Conservation (phyloP, 2,329 filamentous ascomycete species). For the Aschersonia sp. region DNA sequence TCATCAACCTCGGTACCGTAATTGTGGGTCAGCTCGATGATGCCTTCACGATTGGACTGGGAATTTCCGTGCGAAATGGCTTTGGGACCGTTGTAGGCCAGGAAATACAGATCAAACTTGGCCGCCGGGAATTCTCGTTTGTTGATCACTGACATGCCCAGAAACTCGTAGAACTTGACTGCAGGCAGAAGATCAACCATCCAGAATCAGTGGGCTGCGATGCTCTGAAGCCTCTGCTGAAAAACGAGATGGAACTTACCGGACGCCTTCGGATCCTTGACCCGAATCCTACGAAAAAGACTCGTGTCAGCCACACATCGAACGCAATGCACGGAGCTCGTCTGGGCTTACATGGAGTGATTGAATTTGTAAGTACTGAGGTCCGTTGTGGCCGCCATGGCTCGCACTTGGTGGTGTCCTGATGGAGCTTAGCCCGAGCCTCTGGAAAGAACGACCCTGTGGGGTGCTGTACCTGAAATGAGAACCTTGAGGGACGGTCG, state of each 20-base stretch:
- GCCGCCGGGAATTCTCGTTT: constrained; percentile 71
- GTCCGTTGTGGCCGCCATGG: constrained; percentile 59
- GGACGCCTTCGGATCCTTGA: constrained; percentile 82
- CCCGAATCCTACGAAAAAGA: constrained; percentile 52
- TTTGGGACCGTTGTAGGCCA: constrained; percentile 69
- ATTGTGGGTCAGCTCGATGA: constrained; percentile 74
- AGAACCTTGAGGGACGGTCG: constrained; percentile 5
- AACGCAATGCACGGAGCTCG: neutral
- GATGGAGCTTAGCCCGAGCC: neutral
- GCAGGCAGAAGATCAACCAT: constrained; percentile 3
- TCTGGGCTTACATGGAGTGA: constrained; percentile 58
- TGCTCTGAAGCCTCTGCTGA: neutral
- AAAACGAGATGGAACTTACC: constrained; percentile 26
- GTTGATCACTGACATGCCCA: constrained; percentile 75
- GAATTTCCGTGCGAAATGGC: constrained; percentile 61
- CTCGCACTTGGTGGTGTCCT: constrained; percentile 1
- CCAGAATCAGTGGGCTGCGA: neutral
- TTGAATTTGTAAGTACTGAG: constrained; percentile 69
- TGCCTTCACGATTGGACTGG: constrained; percentile 68
- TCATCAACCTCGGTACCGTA: constrained; percentile 83
- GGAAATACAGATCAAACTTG: constrained; percentile 93
- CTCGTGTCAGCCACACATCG: constrained; percentile 4
- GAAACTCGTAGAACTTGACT: constrained; percentile 88
- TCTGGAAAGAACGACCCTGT: neutral
- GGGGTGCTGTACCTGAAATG: constrained; percentile 1